Evolutionary conservation across 257 asterid genomes (phyloP), one percentile per base, ranked within the genome.

Genomic region (Penstemon davidsonii): DNA sequence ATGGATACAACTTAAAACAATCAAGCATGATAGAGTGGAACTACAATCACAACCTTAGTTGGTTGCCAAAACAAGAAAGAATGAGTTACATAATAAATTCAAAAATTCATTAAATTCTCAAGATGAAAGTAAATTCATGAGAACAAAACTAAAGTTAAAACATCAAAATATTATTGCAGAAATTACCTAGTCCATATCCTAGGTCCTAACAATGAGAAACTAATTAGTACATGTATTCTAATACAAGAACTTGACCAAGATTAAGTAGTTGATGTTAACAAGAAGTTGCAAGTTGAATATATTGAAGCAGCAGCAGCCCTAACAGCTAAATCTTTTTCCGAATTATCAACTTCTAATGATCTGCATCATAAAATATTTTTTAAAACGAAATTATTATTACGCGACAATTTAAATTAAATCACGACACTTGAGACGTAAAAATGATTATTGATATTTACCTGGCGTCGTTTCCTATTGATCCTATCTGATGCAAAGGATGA

Each of bases 251-350:
- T 60, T 47, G 11, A 67, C 8, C 43, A 58, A 46, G 45, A 33
- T 51, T 56, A 54, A 55, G 44, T 63, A 38, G 53, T 81, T 4
- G 96, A 86, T 18, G 33, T 25, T 25, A 80, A 68, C 73, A 87
- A 71, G 79, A 81, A 87, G 78, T 86, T 89, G 95, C 96, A 89
- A 0, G 96, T 92, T 8, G 98, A 87, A 76, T 92, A 92, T 69
- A 92, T 84, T 46, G 98, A 87, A 72, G 98, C 98, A 45, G 98
- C 98, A 12, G 96, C 96, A 39, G 96, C 96, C 63, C 84, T 76
- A 47, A 87, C 81, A 8, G 92, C 92, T 66, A 87, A 75, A 69
- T 87, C 92, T 64, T 71, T 78, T 52, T 87, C 90, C 3, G 81
- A 46, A 63, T 54, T 75, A 58, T 86, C 86, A 0, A 67, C 74